Evolutionary conservation across 805 yeast species (phyloP), one percentile per base, ranked within the genome.

Genomic region (Metschnikowia lunata): DNA sequence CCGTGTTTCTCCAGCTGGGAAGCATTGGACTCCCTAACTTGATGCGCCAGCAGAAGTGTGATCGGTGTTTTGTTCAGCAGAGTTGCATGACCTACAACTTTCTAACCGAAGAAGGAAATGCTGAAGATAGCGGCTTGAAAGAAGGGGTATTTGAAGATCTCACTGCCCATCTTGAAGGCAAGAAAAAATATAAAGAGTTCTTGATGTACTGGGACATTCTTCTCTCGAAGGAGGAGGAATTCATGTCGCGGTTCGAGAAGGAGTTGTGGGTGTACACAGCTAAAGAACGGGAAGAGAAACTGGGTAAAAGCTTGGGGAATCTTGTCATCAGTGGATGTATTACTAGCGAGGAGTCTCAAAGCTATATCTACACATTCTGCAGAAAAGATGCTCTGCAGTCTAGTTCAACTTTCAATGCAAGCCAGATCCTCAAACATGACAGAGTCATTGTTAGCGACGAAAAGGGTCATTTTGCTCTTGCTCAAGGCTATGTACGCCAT

Each of bases 371-470:
- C 59, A 71, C 76, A 0, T 79, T 83, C 56, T 63, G 28, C 13
- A 38, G 61, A 40, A 68, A 83, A 55, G 42, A 34, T 10, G 51
- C 34, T 18, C 31, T 11, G n/a, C 31, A 29, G 6, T 51, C 34
- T 15, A 39, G 38, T 45, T 7, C 44, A 6, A n/a, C 41, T 2
- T 15, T 27, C 12, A 40, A 8, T 11, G 41, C 67, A 8, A 65
- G 83, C 0, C 88, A 83, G 46, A 54, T 88, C 2, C 41, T 67
- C 0, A 67, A 71, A 32, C 72, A 76, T 49, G 97, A 90, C 57
- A 69, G 79, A 33, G 75, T 90, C 1, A 71, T 85, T 12, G 67
- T 89, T 1, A 88, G 96, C 57, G 96, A 86, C 60, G 95, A 87
- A 54, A 48, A 60, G 0, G 96, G 96, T 0, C 88, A 85, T 59